Base-by-base conservation (phyloP, 257 asterid species). In the Paulownia fortunei region DNA sequence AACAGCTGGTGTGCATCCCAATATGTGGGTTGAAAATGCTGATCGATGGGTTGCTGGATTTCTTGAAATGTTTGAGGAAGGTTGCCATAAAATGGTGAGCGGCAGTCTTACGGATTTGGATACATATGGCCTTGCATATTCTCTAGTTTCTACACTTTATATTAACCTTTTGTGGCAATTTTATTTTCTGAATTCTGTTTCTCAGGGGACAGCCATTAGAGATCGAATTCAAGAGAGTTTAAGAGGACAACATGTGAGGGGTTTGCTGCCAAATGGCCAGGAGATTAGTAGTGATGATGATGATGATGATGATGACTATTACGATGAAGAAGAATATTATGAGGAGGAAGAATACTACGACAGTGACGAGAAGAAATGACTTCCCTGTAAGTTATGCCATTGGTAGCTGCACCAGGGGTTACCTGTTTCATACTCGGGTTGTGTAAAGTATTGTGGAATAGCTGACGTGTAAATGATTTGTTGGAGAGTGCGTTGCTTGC, bases 41-140 rank as follows among this genome's bases (percentile, higher is more conserved):
- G 96, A 90, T 72, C 84, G 89, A 52, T 86, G 84, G 92, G 94
- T 90, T 84, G 96, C 92, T 47, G 96, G 96, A 56, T 90, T 88
- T 78, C 96, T 90, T 15, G 92, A 87, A 73, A 90, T 90, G 92
- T 88, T 90, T 4, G 96, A 88, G 86, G 96, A 90, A 83, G 87
- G 92, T 65, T 90, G 91, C 79, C 94, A 90, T 84, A 88, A 90
- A 82, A 90, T 87, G 92, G 94, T 88, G 79, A 84, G 92, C 76
- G 55, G 19, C 62, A 19, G 4, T 47, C 69, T 62, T 75, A 9
- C 12, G 37, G 36, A 8, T 18, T 34, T 52, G 19, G 61, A 67
- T n/a, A 37, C 47, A 30, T 71, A 24, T 19, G 23, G 30, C 27
- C 52, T 19, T 62, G 21, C 69, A 16, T 52, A 27, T 9, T 9